Base-by-base conservation (phyloP, 371 early-diverging fungal species). In the Actinomucor elegans region DNA sequence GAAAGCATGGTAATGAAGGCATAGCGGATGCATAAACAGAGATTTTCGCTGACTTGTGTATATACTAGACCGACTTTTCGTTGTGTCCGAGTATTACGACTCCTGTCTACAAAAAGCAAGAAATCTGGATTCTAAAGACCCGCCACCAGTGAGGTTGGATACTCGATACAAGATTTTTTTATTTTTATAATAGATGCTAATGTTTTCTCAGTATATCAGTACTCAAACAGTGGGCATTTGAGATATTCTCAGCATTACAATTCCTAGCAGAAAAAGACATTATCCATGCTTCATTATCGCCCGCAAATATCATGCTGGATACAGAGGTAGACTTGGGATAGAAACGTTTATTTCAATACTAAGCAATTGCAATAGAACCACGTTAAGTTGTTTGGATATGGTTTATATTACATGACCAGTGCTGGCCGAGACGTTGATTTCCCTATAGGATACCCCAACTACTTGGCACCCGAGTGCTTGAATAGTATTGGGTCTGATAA, bases 1-100 rank as follows among this genome's bases (percentile, higher is more conserved):
- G 83, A 43, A 83, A 82, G 53, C 71, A 82, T 55, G 82, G 85
- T 83, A 71, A 55, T n/a, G n/a, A n/a, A n/a, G n/a, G n/a, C n/a
- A n/a, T n/a, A n/a, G n/a, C n/a, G n/a, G n/a, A n/a, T n/a, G n/a
- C n/a, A n/a, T n/a, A n/a, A n/a, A n/a, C n/a, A n/a, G n/a, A n/a
- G n/a, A n/a, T n/a, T n/a, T n/a, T n/a, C n/a, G n/a, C n/a, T n/a
- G n/a, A n/a, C n/a, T n/a, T n/a, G n/a, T n/a, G n/a, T n/a, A n/a
- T n/a, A n/a, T n/a, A n/a, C n/a, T n/a, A 85, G 83, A 83, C 51
- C 73, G 85, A 26, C 26, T 85, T 8, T 84, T 85, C 68, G 73
- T 83, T 8, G 78, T 84, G 17, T 73, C 77, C 17, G 88, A 86
- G 40, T 73, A 81, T 46, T 65, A 71, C 46, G 75, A 77, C 34